Evolutionary conservation across 257 asterid genomes (phyloP).

Genomic region (Solanum megistacrolobum): DNA sequence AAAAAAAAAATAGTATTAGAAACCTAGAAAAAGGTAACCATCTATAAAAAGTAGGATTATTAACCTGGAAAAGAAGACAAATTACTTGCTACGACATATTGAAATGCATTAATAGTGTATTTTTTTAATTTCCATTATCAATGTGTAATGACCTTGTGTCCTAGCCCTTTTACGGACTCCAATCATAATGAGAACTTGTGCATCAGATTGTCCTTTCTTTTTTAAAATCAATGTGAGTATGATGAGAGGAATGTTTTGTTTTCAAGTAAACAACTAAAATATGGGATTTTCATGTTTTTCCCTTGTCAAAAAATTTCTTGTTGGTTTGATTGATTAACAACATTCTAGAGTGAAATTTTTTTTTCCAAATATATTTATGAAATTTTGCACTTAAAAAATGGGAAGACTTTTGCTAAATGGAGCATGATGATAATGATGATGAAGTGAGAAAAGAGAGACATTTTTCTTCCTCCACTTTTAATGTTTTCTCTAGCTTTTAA

Average conservation of each 20-base stretch:
- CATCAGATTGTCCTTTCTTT: too few species aligned
- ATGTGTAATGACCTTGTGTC: background rate
- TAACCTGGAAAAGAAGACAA: background rate
- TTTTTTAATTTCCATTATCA: background rate
- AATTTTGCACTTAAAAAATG: background rate
- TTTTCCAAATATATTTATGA: background rate
- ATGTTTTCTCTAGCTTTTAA: background rate
- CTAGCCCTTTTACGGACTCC: background rate
- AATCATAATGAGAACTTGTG: background rate
- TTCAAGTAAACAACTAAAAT: background rate
- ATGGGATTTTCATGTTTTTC: background rate
- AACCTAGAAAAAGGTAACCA: background rate
- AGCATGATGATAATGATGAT: background rate
- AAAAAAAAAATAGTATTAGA: background rate
- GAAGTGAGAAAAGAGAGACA: conserved; percentile 18
- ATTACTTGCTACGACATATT: background rate
- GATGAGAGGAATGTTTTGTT: background rate
- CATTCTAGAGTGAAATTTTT: background rate
- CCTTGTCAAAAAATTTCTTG: background rate
- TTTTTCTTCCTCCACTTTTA: conserved; percentile 1
- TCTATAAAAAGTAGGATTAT: background rate
- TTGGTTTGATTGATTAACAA: background rate
- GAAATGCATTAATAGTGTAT: background rate
- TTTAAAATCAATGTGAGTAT: background rate
- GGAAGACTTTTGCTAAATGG: background rate